A percentile compares a stretch with the other conserved stretches of the same genome.
Evolutionary conservation across 768 basidiomycete genomes (phyloP).

Genomic region (Mycena belliarum): DNA sequence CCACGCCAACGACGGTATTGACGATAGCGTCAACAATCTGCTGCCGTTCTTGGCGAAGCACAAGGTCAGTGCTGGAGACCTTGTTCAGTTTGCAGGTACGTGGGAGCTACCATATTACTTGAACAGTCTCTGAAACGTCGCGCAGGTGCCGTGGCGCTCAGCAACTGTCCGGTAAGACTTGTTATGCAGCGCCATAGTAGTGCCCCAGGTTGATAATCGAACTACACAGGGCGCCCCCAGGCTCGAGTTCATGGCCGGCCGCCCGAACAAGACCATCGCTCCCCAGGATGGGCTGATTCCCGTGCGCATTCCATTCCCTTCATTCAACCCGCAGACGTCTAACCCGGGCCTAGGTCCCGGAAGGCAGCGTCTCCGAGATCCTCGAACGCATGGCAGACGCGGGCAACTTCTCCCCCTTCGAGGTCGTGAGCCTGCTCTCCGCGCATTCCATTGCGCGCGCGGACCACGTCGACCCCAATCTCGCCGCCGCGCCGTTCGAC

Average conservation of each 20-base stretch:
- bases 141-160: constrained; percentile 29
- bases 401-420: constrained; percentile 24
- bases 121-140: background rate
- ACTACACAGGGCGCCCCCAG: constrained; percentile 30
- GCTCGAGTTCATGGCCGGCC: constrained; percentile 33
- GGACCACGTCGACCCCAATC: constrained; percentile 29
- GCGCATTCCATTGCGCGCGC: constrained; percentile 29
- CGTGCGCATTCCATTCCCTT: background rate
- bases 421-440: constrained; percentile 27
- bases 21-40: constrained; percentile 20
- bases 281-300: constrained; percentile 24
- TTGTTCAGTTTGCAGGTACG: constrained; percentile 12
- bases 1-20: constrained; percentile 9
- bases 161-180: constrained; percentile 36
- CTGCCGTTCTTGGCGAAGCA: background rate
- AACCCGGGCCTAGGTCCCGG: background rate
- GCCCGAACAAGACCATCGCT: constrained; percentile 24
- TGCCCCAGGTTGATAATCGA: too few species aligned
- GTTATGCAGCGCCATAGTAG: too few species aligned
- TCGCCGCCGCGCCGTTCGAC: constrained; percentile 37
- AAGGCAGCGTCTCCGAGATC: constrained; percentile 27
- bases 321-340: background rate
- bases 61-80: constrained; percentile 24
- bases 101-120: background rate
- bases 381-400: constrained; percentile 29